These are phyloP conservation scores for Arabidopsis arenosa DNA, from an alignment of 345 rosid genomes.

Conservation along the genomic window DNA sequence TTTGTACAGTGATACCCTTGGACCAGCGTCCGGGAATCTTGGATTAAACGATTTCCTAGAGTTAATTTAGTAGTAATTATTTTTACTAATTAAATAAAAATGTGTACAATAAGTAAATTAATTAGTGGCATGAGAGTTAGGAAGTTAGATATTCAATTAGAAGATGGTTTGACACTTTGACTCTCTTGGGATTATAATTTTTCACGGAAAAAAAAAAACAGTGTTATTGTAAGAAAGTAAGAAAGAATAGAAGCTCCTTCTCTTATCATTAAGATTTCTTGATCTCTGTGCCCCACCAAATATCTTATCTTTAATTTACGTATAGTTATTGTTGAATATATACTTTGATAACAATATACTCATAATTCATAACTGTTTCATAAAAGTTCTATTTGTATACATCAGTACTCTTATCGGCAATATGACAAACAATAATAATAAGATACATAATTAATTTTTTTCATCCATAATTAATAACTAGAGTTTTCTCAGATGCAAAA, in stretches of 20 bases:
- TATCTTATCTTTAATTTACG: no score
- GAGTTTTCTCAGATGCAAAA: no score
- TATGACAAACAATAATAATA: not conserved
- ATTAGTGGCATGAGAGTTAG: constrained; percentile 41
- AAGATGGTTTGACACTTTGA: constrained; percentile 28
- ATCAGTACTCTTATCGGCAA: not conserved
- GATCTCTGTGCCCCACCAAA: constrained; percentile 31
- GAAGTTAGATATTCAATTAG: constrained; percentile 9
- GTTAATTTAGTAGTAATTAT: not conserved
- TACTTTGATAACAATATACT: no score
- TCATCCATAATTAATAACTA: no score
- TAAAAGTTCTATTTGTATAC: no score
- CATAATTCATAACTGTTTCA: no score
- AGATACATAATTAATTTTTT: not conserved
- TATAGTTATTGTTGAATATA: no score
- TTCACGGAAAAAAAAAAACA: not conserved
- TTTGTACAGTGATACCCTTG: constrained; percentile 24
- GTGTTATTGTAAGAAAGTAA: constrained; percentile 25
- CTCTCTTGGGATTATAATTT: constrained; percentile 43
- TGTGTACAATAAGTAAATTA: not conserved
- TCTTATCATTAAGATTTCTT: constrained; percentile 10
- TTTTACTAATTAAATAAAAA: not conserved
- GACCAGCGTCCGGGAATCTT: constrained; percentile 45
- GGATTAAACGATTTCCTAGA: constrained; percentile 16
- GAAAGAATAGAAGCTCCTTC: constrained; percentile 46